phyloP scores from a whole-genome alignment of 202 grass and related monocot genomes.

The Zizania palustris region DNA sequence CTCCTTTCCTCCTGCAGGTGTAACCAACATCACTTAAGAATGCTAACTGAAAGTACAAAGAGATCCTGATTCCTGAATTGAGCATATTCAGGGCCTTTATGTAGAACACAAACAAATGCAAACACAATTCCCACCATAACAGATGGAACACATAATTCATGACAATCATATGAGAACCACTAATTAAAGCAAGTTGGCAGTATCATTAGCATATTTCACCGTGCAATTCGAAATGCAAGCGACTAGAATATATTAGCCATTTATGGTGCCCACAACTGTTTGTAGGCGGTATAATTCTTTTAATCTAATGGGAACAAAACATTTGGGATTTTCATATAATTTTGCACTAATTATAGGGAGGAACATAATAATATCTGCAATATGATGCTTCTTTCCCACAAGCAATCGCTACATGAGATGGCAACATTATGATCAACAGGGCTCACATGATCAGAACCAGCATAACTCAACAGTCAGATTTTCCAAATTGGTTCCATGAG shows the following conservation, averaged over 20 bases:
- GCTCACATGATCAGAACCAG: neutral
- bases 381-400: neutral
- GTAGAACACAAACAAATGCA: neutral
- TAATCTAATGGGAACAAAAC: neutral
- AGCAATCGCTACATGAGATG: neutral
- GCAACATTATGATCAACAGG: neutral
- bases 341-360: neutral
- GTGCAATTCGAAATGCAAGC: neutral
- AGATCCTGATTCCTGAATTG: neutral
- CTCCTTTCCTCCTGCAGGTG: slow-evolving; percentile 40
- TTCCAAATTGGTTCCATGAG: too few species aligned
- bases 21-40: neutral
- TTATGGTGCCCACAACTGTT: neutral
- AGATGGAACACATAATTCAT: neutral
- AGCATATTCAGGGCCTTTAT: slow-evolving; percentile 4
- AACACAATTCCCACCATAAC: neutral
- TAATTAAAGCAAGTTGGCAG: neutral
- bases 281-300: neutral
- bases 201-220: neutral
- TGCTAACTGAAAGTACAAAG: neutral
- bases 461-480: too few species aligned
- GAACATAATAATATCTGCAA: neutral
- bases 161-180: neutral
- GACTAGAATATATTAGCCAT: neutral
- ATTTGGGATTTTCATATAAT: neutral